Percentiles rank a stretch among this genome's conserved stretches.
Evolutionary conservation across 805 yeast genomes (phyloP).

Genomic region (Saccharomycopsis vini): DNA sequence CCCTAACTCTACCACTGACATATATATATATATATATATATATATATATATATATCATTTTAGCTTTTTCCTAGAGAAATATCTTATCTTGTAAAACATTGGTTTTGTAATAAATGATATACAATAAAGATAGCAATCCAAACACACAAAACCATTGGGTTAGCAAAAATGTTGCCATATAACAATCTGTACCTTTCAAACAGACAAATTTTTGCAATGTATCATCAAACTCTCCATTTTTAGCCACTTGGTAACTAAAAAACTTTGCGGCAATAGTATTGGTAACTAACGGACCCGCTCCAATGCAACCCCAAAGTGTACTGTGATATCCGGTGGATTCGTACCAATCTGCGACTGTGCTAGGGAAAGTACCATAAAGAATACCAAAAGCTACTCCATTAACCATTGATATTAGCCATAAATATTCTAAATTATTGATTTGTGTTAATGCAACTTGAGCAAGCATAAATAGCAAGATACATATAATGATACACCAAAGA

Average conservation of each 20-base stretch:
- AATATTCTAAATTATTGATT: conserved; percentile 31
- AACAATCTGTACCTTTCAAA: conserved; percentile 37
- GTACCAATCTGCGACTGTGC: conserved; percentile 62
- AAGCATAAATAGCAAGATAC: conserved; percentile 31
- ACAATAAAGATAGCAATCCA: conserved; percentile 19
- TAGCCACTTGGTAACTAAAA: conserved; percentile 48
- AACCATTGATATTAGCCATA: conserved; percentile 43
- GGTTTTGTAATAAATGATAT: conserved; percentile 21
- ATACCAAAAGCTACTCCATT: conserved; percentile 65
- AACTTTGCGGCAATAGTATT: conserved; percentile 45
- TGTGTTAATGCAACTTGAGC: conserved; percentile 31
- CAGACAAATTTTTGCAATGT: conserved; percentile 35
- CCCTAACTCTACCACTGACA: background rate
- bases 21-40: background rate
- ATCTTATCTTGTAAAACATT: conserved; percentile 4
- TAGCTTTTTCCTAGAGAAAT: background rate
- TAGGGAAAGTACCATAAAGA: conserved; percentile 66
- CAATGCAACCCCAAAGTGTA: conserved; percentile 66
- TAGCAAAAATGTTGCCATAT: conserved; percentile 33
- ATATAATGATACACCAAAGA: conserved; percentile 49
- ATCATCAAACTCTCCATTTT: conserved; percentile 31
- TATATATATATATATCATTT: too few species aligned
- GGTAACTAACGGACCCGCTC: conserved; percentile 58
- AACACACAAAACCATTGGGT: conserved; percentile 23
- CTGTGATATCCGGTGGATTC: conserved; percentile 62